phyloP scores from a whole-genome alignment of 176 grass and related monocot species.

The Hsuehochloa calcarea region DNA sequence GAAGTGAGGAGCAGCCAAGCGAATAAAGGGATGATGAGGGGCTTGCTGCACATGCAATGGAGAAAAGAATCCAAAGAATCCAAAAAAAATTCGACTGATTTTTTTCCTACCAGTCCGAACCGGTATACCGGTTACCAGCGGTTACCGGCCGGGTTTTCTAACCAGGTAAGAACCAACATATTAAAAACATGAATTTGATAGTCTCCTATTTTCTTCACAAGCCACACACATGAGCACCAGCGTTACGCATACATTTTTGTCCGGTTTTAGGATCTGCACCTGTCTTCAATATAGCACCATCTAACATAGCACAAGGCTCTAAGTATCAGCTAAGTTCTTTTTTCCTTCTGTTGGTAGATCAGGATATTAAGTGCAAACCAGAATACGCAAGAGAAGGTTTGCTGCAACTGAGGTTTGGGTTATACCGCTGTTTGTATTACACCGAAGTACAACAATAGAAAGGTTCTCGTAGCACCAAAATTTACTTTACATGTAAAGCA shows the following conservation, averaged over 20 bases:
- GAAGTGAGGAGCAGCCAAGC: no score
- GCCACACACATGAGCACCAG: background rate
- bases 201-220: background rate
- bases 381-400: background rate
- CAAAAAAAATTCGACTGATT: no score
- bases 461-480: slow-evolving; percentile 56
- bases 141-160: background rate
- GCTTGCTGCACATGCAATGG: no score
- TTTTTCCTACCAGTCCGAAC: no score
- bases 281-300: background rate
- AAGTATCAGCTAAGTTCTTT: background rate
- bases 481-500: slow-evolving; percentile 64
- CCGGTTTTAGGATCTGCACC: background rate
- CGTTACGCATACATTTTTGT: background rate
- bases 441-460: slow-evolving; percentile 46
- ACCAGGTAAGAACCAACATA: background rate
- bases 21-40: no score
- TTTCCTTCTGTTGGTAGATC: background rate
- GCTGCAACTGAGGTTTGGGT: slow-evolving; percentile 12
- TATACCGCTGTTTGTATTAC: slow-evolving; percentile 40
- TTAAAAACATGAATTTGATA: background rate
- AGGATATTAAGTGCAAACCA: background rate
- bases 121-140: no score
- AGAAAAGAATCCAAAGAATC: no score
- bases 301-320: background rate